Evolutionary conservation across 1,139 yeast species (phyloP).

Genomic region (Yamadazyma trypodendri): DNA sequence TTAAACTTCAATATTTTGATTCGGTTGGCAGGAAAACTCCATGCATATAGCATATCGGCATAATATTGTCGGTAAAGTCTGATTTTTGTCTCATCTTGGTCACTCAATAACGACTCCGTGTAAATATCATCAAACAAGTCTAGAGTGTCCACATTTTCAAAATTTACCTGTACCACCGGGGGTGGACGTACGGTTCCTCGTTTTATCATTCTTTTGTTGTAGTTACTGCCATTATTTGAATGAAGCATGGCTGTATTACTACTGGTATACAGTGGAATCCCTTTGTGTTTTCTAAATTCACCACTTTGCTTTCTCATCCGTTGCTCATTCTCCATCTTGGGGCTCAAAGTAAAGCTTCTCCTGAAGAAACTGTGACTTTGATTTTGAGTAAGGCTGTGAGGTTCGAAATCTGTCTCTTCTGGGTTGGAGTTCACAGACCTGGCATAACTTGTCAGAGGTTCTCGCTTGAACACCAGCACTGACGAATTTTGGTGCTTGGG

Average conservation of each 20-base stretch:
- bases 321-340: slow-evolving; percentile 6
- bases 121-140: slow-evolving; percentile 54
- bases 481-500: slow-evolving; percentile 20
- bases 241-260: neutral
- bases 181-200: slow-evolving; percentile 19
- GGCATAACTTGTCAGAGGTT: slow-evolving; percentile 12
- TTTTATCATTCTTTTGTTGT: slow-evolving; percentile 4
- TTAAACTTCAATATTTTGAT: slow-evolving; percentile 79
- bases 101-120: slow-evolving; percentile 45
- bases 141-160: slow-evolving; percentile 53
- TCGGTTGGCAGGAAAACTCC: slow-evolving; percentile 81
- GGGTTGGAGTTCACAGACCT: slow-evolving; percentile 29
- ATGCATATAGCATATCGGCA: slow-evolving; percentile 73
- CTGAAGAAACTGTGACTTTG: slow-evolving; percentile 5
- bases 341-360: slow-evolving; percentile 8
- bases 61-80: slow-evolving; percentile 64
- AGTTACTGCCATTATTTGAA: neutral
- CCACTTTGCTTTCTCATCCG: slow-evolving; percentile 1
- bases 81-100: slow-evolving; percentile 46
- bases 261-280: slow-evolving; percentile 1
- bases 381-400: slow-evolving; percentile 12
- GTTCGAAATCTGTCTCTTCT: slow-evolving; percentile 28
- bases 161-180: slow-evolving; percentile 50
- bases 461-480: slow-evolving; percentile 22
- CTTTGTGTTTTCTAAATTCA: slow-evolving; percentile 6